phyloP scores from a whole-genome alignment of 495 filamentous ascomycete genomes.

The Pyrenula massariospora region DNA sequence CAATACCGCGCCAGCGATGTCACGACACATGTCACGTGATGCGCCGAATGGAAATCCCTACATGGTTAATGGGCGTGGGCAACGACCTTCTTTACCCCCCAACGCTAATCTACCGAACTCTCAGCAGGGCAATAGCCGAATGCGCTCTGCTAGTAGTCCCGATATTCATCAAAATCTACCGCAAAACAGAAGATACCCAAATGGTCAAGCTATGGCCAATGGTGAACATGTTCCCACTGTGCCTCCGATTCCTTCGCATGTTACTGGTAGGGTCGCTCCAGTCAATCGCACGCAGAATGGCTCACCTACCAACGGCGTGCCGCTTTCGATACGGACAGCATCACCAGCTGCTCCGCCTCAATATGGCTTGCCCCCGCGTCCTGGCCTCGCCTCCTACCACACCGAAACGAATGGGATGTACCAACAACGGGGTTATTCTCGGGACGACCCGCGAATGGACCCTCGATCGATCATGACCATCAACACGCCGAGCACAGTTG shows the following conservation, averaged over 20 bases:
- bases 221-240: slow-evolving; percentile 52
- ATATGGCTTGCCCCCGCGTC: slow-evolving; percentile 4
- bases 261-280: slow-evolving; percentile 44
- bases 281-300: slow-evolving; percentile 58
- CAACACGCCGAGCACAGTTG: neutral
- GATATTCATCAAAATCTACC: slow-evolving; percentile 43
- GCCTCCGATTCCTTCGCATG: slow-evolving; percentile 49
- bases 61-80: slow-evolving; percentile 50
- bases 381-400: neutral
- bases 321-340: slow-evolving; percentile 31
- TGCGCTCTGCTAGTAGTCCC: slow-evolving; percentile 61
- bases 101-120: slow-evolving; percentile 46
- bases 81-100: slow-evolving; percentile 71
- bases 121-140: slow-evolving; percentile 43
- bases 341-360: slow-evolving; percentile 27
- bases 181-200: slow-evolving; percentile 36
- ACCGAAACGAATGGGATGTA: neutral
- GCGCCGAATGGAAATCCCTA: slow-evolving; percentile 50
- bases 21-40: slow-evolving; percentile 67
- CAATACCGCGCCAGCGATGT: slow-evolving; percentile 79
- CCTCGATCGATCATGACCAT: slow-evolving; percentile 1
- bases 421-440: slow-evolving; percentile 8
- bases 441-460: slow-evolving; percentile 1
- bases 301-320: slow-evolving; percentile 41
- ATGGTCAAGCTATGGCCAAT: slow-evolving; percentile 50